Conservation (phyloP, 495 filamentous ascomycete genomes). For the Lichenothelia convexa region DNA sequence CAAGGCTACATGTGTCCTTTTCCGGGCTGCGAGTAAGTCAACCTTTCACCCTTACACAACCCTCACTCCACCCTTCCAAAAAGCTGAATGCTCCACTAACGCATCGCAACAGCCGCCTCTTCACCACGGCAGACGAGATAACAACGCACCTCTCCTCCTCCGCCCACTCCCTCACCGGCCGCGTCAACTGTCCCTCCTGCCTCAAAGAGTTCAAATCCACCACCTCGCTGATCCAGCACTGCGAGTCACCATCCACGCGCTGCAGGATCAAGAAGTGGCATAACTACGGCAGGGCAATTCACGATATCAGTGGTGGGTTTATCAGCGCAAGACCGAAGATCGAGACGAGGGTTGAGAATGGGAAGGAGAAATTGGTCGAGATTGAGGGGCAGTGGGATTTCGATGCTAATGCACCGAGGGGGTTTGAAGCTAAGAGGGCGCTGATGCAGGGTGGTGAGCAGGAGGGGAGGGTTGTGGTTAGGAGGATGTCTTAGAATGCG, state of each 20-base stretch:
- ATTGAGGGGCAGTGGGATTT: not conserved
- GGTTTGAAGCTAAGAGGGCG: not conserved
- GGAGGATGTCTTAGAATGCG: too few species aligned
- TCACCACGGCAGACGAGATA: slow-evolving; percentile 8
- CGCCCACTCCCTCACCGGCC: slow-evolving; percentile 8
- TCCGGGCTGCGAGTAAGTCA: slow-evolving; percentile 16
- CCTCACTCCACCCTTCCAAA: not conserved
- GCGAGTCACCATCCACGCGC: slow-evolving; percentile 24
- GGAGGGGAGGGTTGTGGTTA: not conserved
- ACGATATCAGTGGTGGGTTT: slow-evolving; percentile 33
- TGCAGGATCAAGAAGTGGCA: slow-evolving; percentile 25
- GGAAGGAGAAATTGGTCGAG: not conserved
- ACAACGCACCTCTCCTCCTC: slow-evolving; percentile 4
- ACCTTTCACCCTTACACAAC: not conserved
- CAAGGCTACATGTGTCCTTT: slow-evolving; percentile 17
- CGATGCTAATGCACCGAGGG: not conserved
- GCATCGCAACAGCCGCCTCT: slow-evolving; percentile 1
- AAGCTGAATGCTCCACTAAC: not conserved
- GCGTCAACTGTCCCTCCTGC: slow-evolving; percentile 26
- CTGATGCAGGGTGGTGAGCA: not conserved
- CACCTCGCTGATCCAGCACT: slow-evolving; percentile 29
- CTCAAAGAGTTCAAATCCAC: slow-evolving; percentile 25
- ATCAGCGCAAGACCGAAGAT: too few species aligned
- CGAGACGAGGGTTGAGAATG: slow-evolving; percentile 8
- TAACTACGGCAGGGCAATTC: slow-evolving; percentile 24